phyloP scores from a whole-genome alignment of 108 stramenopile species.

The Cyclostephanos tholiformis region DNA sequence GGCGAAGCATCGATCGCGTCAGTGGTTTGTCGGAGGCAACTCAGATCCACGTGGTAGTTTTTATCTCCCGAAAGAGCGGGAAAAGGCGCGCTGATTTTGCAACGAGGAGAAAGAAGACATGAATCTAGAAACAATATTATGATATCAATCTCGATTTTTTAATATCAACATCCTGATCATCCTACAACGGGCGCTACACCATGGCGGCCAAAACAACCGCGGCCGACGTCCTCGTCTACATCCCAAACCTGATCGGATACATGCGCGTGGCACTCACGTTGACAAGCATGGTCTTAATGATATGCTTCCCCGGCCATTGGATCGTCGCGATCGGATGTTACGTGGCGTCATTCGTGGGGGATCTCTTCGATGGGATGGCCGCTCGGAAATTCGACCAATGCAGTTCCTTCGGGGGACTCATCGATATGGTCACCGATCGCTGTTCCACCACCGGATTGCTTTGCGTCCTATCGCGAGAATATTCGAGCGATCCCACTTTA shows the following conservation, averaged over 20 bases:
- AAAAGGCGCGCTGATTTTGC: conserved; percentile 3
- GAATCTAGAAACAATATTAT: no score
- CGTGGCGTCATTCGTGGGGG: conserved; percentile 91
- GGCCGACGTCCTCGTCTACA: conserved; percentile 76
- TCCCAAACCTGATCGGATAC: conserved; percentile 97
- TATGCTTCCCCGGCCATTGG: conserved; percentile 56
- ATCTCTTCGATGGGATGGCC: conserved; percentile 94
- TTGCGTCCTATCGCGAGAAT: conserved; percentile 63
- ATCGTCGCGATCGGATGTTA: conserved; percentile 73
- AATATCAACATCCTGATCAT: no score
- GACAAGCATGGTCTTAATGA: conserved; percentile 68
- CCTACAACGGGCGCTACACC: no score
- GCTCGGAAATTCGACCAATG: conserved; percentile 91
- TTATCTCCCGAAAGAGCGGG: no score
- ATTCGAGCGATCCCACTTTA: conserved; percentile 32
- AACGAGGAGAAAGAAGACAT: conserved; percentile 13
- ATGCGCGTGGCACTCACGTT: conserved; percentile 64
- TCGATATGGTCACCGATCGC: conserved; percentile 99
- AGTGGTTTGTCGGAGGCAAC: no score
- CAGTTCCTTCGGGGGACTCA: conserved; percentile 85
- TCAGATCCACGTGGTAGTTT: no score
- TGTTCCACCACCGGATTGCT: conserved; percentile 90
- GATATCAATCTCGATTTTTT: no score
- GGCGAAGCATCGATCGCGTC: no score
- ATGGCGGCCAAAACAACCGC: conserved; percentile 47